Evolutionary conservation across 768 basidiomycete species (phyloP).

Genomic region (Dioszegia hungarica): DNA sequence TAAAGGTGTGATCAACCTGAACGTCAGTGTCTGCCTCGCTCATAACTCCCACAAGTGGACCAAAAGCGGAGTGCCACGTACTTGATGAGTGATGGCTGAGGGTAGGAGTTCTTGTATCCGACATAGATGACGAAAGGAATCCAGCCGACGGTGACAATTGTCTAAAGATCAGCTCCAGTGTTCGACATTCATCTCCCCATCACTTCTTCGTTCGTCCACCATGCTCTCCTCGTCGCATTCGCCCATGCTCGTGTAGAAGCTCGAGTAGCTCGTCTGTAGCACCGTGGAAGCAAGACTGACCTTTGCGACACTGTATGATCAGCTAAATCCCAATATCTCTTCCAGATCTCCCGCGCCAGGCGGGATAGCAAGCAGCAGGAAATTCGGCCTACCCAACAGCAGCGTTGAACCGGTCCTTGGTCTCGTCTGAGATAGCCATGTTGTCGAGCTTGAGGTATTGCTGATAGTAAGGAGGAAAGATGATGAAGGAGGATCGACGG

Average conservation of each 20-base stretch:
- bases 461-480: neutral
- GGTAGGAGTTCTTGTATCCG: slow-evolving; percentile 86
- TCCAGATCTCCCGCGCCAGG: neutral
- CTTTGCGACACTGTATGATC: slow-evolving; percentile 41
- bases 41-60: too few species aligned
- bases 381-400: slow-evolving; percentile 38
- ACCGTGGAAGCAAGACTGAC: slow-evolving; percentile 20
- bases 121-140: slow-evolving; percentile 95
- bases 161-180: slow-evolving; percentile 53
- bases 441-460: slow-evolving; percentile 4
- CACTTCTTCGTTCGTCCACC: too few species aligned
- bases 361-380: neutral
- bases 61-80: too few species aligned
- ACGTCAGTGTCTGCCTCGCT: neutral
- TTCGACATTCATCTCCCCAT: too few species aligned
- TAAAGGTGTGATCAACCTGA: slow-evolving; percentile 86
- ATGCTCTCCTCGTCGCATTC: too few species aligned
- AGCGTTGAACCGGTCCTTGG: slow-evolving; percentile 47
- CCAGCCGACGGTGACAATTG: slow-evolving; percentile 88
- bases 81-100: slow-evolving; percentile 94
- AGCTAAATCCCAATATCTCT: neutral
- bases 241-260: too few species aligned
- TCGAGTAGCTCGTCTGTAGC: neutral
- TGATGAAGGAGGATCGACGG: neutral
- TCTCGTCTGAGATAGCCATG: slow-evolving; percentile 49